phyloP scores from a whole-genome alignment of 2,329 filamentous ascomycete species.

The Sodiomyces alkalinus region DNA sequence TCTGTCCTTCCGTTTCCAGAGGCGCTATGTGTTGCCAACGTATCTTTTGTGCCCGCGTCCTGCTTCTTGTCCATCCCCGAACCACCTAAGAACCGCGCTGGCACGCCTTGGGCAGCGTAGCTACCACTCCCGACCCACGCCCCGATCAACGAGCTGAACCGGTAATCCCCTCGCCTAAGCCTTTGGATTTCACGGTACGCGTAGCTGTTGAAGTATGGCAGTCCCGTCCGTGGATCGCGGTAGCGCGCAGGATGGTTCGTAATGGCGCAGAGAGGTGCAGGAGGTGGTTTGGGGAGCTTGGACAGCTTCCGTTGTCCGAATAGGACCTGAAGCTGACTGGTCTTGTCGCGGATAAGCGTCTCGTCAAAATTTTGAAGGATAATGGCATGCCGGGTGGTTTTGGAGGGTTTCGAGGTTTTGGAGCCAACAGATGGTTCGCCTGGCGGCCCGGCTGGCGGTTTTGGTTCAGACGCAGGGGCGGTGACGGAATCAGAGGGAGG shows the following conservation, averaged over 20 bases:
- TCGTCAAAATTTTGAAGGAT: conserved; percentile 46
- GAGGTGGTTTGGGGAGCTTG: conserved; percentile 36
- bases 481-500: too few species aligned
- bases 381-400: conserved; percentile 40
- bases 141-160: conserved; percentile 68
- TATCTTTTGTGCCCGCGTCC: neutral
- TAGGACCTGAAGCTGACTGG: conserved; percentile 41
- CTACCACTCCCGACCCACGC: conserved; percentile 63
- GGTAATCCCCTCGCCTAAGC: conserved; percentile 56
- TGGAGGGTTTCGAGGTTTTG: too few species aligned
- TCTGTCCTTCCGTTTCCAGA: conserved; percentile 4
- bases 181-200: conserved; percentile 74
- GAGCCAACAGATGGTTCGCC: too few species aligned
- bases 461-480: too few species aligned
- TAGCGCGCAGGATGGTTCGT: conserved; percentile 72
- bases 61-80: conserved; percentile 6
- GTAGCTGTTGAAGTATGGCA: conserved; percentile 64
- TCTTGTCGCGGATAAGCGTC: conserved; percentile 37
- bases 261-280: conserved; percentile 56
- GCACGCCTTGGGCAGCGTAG: conserved; percentile 60
- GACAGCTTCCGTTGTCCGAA: conserved; percentile 41
- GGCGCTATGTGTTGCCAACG: too few species aligned
- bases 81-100: conserved; percentile 48
- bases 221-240: conserved; percentile 67
- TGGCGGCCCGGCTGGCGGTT: too few species aligned